These are phyloP conservation scores for Cladosporium sp. DNA, from an alignment of 2,329 filamentous ascomycete species.

Conservation along the genomic window DNA sequence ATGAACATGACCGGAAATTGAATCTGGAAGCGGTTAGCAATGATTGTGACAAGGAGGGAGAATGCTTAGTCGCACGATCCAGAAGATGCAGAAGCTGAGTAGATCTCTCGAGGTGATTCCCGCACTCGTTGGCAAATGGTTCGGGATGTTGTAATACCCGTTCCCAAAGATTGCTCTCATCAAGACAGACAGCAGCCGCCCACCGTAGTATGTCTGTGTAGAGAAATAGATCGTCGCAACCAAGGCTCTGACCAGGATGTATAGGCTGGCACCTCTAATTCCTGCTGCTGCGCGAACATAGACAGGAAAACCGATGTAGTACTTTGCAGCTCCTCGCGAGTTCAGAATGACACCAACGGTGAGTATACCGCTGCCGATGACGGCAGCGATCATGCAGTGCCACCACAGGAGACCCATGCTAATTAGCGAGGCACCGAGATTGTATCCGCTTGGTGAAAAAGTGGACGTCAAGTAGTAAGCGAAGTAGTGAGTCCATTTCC, in stretches of 20 bases:
- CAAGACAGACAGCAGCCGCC: conserved; percentile 23
- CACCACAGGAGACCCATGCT: conserved; percentile 23
- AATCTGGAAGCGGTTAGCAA: not conserved
- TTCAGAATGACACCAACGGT: conserved; percentile 31
- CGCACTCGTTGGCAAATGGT: conserved; percentile 24
- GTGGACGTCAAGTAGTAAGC: conserved; percentile 31
- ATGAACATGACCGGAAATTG: conserved; percentile 35
- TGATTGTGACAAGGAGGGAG: not conserved
- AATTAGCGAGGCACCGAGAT: conserved; percentile 28
- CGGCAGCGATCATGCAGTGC: conserved; percentile 1
- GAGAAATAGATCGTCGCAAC: conserved; percentile 38
- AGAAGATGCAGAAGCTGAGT: conserved; percentile 30
- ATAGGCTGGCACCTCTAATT: conserved; percentile 39
- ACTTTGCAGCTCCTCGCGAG: conserved; percentile 29
- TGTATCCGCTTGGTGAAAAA: conserved; percentile 26
- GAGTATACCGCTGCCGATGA: not conserved
- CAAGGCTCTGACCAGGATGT: conserved; percentile 35
- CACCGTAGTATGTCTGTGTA: conserved; percentile 23
- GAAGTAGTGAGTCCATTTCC: conserved; percentile 29
- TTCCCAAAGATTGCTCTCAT: conserved; percentile 32
- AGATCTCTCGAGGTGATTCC: conserved; percentile 30
- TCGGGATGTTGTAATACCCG: conserved; percentile 30
- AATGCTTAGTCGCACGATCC: conserved; percentile 14
- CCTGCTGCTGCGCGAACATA: conserved; percentile 33
- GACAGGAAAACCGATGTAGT: conserved; percentile 34